Percentiles rank a stretch among this genome's conserved stretches.
Conservation (phyloP, 345 rosid species). For the sweet orange (Citrus sinensis) region DNA sequence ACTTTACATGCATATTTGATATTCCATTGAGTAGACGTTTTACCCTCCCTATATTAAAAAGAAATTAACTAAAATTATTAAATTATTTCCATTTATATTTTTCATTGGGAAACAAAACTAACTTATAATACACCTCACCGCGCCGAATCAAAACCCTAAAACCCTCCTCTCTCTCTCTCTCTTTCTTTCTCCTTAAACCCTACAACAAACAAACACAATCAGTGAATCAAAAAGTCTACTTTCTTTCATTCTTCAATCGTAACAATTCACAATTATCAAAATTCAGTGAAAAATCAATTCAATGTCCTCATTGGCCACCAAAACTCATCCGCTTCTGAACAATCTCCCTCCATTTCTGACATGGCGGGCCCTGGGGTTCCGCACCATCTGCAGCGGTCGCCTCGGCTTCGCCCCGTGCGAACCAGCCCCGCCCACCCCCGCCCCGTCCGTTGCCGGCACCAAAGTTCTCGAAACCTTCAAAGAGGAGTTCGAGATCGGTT, state of each 20-base stretch:
- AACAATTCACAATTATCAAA: no score
- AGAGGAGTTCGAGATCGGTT: constrained; percentile 87
- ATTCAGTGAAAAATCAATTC: background rate
- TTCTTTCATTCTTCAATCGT: background rate
- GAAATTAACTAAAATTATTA: no score
- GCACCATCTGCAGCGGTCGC: constrained; percentile 56
- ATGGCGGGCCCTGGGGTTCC: constrained; percentile 54
- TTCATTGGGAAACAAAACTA: background rate
- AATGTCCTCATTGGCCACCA: constrained; percentile 57
- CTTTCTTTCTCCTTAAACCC: constrained; percentile 24
- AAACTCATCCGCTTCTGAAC: constrained; percentile 30
- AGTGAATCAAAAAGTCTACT: background rate
- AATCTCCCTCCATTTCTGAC: constrained; percentile 49
- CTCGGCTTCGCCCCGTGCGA: constrained; percentile 52
- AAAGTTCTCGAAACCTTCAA: constrained; percentile 68
- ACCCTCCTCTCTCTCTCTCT: background rate
- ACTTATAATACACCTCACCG: background rate
- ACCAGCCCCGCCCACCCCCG: constrained; percentile 22
- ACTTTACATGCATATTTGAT: no score
- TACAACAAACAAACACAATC: constrained; percentile 3
- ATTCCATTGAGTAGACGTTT: no score
- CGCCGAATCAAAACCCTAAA: constrained; percentile 6
- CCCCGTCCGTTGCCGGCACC: constrained; percentile 36
- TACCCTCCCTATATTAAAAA: background rate
- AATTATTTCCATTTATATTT: no score